Base-by-base conservation (phyloP, 495 filamentous ascomycete species). In the Lepraria neglecta region DNA sequence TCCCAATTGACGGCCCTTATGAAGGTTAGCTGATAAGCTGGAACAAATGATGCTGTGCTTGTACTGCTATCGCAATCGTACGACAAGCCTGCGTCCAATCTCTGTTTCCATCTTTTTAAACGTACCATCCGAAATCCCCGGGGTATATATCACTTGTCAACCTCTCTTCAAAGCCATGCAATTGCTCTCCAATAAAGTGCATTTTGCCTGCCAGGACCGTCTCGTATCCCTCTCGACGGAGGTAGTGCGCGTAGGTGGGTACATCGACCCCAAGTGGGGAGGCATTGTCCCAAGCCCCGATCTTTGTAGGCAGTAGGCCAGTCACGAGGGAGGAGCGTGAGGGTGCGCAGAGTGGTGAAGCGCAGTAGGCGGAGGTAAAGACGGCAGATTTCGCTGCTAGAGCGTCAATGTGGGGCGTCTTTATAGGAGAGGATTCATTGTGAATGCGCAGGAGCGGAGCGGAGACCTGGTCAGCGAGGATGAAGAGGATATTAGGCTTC, bases 81-180 rank as follows among this genome's bases (percentile, higher is more conserved):
- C 45, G 43, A 38, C 38, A 21, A 54, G 46, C 48, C 56, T 60
- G 21, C 21, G 40, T 44, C 17, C 15, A 54, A 27, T 35, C 21
- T 15, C 53, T 27, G 21, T 14, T 4, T 27, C 46, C 47, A n/a
- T 58, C 47, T 28, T 56, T 47, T 65, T 63, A 50, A 61, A 68
- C 66, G 60, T 68, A 68, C 90, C 90, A 96, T 59, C 90, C 90
- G 68, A 91, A 87, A 68, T 96, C 90, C 46, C 87, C 90, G 3
- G 90, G 90, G 71, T 96, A 96, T 67, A 96, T 95, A 71, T 96
- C 90, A 61, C 82, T 86, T n/a, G 90, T 96, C 65, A 96, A 77
- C 58, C 90, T 81, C 67, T 87, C 84, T 75, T 96, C 90, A 67
- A 90, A 96, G 38, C 90, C 90, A 72, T 96, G 90, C 56, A 95